These are phyloP conservation scores for Exophiala spinifera DNA, from an alignment of 2,329 filamentous ascomycete genomes.

Conservation along the genomic window DNA sequence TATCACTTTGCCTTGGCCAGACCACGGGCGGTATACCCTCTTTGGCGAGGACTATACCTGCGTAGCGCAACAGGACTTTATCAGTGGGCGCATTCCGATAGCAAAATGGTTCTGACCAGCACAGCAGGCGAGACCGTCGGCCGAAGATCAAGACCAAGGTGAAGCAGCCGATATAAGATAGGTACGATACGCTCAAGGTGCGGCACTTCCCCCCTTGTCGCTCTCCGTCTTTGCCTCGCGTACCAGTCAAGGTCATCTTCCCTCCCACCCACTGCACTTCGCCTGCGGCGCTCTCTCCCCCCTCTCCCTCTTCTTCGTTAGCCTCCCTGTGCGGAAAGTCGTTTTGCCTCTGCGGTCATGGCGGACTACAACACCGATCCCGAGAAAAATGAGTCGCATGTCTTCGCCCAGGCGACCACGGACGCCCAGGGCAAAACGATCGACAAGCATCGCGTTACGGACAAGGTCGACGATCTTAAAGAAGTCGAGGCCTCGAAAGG, in stretches of 20 bases:
- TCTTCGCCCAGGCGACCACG: background rate
- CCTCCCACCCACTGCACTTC: background rate
- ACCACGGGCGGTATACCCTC: no score
- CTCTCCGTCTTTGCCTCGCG: background rate
- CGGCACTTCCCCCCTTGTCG: background rate
- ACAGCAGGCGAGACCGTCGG: no score
- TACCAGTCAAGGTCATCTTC: background rate
- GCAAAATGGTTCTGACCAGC: no score
- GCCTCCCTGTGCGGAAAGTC: background rate
- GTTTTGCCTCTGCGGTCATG: background rate
- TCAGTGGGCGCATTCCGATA: no score
- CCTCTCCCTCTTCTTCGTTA: background rate
- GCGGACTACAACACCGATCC: background rate
- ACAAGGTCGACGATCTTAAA: background rate
- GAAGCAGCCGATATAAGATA: background rate
- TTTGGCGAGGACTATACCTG: no score
- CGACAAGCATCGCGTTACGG: background rate
- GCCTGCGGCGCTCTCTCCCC: no score
- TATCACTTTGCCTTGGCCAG: no score
- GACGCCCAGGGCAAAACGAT: background rate
- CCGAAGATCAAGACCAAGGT: no score
- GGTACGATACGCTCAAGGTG: background rate
- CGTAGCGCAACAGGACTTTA: no score
- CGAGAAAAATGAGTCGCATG: background rate
- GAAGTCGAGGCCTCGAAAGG: background rate